Percentiles rank a stretch among this genome's conserved stretches.
phyloP scores from a whole-genome alignment of 2,329 filamentous ascomycete species.

The Chaetothyriales sp. region DNA sequence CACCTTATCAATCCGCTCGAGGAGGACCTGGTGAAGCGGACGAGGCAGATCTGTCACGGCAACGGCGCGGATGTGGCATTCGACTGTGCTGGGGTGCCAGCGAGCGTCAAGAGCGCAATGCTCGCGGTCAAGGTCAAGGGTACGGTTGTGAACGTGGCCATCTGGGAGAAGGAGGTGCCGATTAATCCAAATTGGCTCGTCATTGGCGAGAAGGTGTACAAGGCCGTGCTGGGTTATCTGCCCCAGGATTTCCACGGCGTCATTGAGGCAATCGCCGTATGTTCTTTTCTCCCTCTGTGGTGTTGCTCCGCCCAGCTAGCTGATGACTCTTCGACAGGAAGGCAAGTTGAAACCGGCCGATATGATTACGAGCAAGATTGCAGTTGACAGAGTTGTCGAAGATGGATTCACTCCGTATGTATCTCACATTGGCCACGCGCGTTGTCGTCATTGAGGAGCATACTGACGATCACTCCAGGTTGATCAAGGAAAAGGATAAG shows the following conservation, averaged over 20 bases:
- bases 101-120: conserved; percentile 32
- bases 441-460: not conserved
- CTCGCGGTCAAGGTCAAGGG: conserved; percentile 38
- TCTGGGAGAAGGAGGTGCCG: conserved; percentile 43
- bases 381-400: conserved; percentile 40
- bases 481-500: conserved; percentile 45
- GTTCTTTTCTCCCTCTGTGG: not conserved
- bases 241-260: conserved; percentile 42
- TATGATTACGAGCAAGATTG: conserved; percentile 48
- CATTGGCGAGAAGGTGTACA: conserved; percentile 38
- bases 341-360: conserved; percentile 37
- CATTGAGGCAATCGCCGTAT: conserved; percentile 31
- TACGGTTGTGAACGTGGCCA: conserved; percentile 48
- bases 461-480: not conserved
- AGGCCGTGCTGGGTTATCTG: conserved; percentile 35
- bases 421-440: not conserved
- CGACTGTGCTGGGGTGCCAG: conserved; percentile 47
- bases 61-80: conserved; percentile 44
- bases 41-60: conserved; percentile 32
- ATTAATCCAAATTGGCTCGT: conserved; percentile 41
- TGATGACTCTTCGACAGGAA: not conserved
- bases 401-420: conserved; percentile 37
- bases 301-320: not conserved
- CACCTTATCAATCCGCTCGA: conserved; percentile 38
- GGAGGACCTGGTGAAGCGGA: conserved; percentile 30